Evolutionary conservation across 2,329 filamentous ascomycete genomes (phyloP).

Genomic region (Tolypocladium ophioglossoides): DNA sequence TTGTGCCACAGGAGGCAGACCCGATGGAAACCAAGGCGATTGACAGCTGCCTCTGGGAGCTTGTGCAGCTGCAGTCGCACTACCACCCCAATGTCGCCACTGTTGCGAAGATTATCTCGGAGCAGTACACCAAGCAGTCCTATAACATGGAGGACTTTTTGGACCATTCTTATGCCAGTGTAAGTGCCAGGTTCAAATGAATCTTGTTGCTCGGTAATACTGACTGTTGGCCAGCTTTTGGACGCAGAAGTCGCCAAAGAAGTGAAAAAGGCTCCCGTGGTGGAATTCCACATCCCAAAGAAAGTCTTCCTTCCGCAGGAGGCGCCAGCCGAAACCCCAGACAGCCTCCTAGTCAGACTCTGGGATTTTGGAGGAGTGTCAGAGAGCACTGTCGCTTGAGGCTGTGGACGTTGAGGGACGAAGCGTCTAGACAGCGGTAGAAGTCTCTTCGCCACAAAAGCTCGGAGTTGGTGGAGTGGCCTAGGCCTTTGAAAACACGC

Average conservation of each 20-base stretch:
- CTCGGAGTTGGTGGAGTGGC: background rate
- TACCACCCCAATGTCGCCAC: constrained; percentile 97
- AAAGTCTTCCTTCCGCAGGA: constrained; percentile 56
- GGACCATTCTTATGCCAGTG: constrained; percentile 81
- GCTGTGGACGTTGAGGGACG: background rate
- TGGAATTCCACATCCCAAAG: constrained; percentile 93
- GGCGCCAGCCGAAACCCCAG: constrained; percentile 31
- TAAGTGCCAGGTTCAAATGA: constrained; percentile 30
- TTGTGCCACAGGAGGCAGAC: constrained; percentile 63
- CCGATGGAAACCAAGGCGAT: constrained; percentile 81
- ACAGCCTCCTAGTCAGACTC: constrained; percentile 47
- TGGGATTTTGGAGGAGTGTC: constrained; percentile 41
- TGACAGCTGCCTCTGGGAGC: constrained; percentile 90
- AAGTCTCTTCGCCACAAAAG: no score
- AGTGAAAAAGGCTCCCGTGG: constrained; percentile 74
- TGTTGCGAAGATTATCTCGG: constrained; percentile 83
- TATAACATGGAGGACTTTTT: constrained; percentile 97
- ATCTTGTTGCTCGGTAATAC: background rate
- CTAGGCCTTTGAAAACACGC: background rate
- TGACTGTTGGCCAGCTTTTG: constrained; percentile 47
- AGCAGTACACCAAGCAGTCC: constrained; percentile 92
- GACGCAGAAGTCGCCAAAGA: constrained; percentile 76
- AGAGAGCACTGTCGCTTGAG: background rate
- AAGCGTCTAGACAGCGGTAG: no score
- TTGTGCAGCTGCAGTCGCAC: constrained; percentile 82